Conservation (phyloP, 1,284 basidiomycete species). For the Cystobasidiaceae sp. region DNA sequence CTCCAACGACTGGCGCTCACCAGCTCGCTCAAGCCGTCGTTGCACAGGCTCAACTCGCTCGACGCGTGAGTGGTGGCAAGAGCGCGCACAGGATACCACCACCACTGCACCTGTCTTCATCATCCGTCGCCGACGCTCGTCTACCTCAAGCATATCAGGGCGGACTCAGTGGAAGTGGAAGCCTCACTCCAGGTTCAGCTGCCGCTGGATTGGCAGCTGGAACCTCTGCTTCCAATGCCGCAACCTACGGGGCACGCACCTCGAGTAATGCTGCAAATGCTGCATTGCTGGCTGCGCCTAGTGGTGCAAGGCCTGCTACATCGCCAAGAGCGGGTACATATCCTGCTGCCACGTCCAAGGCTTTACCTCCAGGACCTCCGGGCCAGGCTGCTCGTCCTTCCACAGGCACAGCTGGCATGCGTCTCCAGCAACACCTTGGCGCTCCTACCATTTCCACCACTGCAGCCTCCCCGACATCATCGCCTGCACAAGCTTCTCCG, state of each 20-base stretch:
- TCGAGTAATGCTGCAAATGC: constrained; percentile 23
- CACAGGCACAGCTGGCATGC: not conserved
- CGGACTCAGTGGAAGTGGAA: too few species aligned
- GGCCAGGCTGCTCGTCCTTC: not conserved
- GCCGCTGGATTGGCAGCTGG: not conserved
- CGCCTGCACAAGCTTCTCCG: not conserved
- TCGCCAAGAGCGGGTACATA: not conserved
- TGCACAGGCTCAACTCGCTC: constrained; percentile 21
- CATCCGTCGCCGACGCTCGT: constrained; percentile 30
- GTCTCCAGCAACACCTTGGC: constrained; percentile 10
- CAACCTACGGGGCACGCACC: constrained; percentile 29
- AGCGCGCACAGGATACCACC: constrained; percentile 38
- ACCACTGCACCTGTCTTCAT: constrained; percentile 40
- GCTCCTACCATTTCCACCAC: constrained; percentile 34
- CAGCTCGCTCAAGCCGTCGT: not conserved
- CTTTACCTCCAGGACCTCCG: not conserved
- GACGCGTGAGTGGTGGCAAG: constrained; percentile 15
- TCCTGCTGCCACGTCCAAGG: not conserved
- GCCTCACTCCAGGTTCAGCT: too few species aligned
- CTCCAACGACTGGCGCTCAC: not conserved
- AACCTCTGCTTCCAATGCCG: not conserved
- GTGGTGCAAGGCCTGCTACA: not conserved
- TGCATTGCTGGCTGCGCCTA: constrained; percentile 16
- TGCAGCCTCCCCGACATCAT: constrained; percentile 29
- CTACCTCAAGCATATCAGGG: constrained; percentile 37